Evolutionary conservation across 495 filamentous ascomycete genomes (phyloP), one percentile per base, ranked within the genome.

Genomic region (Penicillium dipodomyicola): DNA sequence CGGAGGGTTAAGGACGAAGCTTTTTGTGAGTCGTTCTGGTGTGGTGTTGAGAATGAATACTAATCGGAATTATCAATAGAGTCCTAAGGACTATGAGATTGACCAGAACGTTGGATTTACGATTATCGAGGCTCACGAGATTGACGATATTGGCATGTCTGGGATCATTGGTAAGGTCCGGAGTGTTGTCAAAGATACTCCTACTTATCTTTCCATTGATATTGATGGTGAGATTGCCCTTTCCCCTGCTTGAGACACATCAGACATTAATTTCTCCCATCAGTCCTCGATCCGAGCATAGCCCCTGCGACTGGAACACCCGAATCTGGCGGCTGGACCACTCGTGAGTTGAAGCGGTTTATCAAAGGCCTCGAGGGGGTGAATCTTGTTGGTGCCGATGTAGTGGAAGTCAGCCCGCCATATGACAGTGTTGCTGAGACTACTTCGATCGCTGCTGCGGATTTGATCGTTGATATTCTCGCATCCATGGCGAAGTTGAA

Each of bases 361-460:
- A 42, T 72, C 12, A 56, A 63, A 23, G 65, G 70, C 7, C 46
- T 71, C 3, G 52, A 65, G 35, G 62, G 55, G 22, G 20, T 72
- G 33, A 73, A 72, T 25, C 29, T 67, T 8, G 64, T 70, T 14
- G 67, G 67, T 0, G 67, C 65, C 1, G 67, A 70, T 41, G 60
- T 71, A 5, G 77, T 80, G 25, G 78, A 81, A 57, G 78, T 81
- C 10, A 73, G 73, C 30, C 78, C 79, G 8, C 70, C 78, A 37
- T 80, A 80, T 60, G 77, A 80, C 58, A 75, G 70, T 20, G 50
- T 64, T 2, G 79, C 77, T 11, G 77, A 81, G 62, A 79, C 70
- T 8, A 80, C 78, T 0, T 67, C 69, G 1, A 62, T 82, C 7
- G 77, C 79, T 8, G 77, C 78, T 1, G 77, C 79, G 2, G 75